Percentiles rank a stretch among this genome's conserved stretches.
Conservation (phyloP, 805 yeast species). For the Saccharomyces kudriavzevii region DNA sequence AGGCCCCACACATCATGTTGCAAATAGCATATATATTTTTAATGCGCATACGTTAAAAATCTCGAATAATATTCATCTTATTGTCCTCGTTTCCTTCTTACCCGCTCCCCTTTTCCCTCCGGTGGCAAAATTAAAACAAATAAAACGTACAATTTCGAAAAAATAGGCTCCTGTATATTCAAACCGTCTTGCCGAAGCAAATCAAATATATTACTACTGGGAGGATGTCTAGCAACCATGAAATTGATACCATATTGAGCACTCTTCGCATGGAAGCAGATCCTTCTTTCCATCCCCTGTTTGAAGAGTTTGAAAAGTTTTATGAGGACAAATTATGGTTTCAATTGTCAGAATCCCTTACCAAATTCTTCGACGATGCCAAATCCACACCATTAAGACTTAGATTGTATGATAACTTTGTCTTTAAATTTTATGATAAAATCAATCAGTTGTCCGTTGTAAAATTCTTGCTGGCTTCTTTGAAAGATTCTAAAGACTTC, state of each 20-base stretch:
- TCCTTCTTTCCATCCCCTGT: conserved; percentile 49
- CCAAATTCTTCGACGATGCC: conserved; percentile 50
- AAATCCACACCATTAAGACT: conserved; percentile 48
- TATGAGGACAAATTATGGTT: conserved; percentile 92
- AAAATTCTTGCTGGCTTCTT: conserved; percentile 56
- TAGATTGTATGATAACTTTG: conserved; percentile 63
- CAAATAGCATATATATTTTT: background rate
- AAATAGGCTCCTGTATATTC: background rate
- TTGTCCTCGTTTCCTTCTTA: background rate
- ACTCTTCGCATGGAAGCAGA: conserved; percentile 61
- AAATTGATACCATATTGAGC: conserved; percentile 24
- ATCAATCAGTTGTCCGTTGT: conserved; percentile 75
- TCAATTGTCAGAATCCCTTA: conserved; percentile 69
- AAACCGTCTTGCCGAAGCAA: background rate
- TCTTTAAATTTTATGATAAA: conserved; percentile 56
- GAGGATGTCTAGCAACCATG: conserved; percentile 9
- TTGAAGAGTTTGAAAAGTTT: conserved; percentile 56
- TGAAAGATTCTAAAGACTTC: conserved; percentile 35
- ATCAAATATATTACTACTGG: background rate
- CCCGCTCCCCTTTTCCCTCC: background rate
- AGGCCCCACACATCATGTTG: background rate
- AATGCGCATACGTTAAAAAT: background rate
- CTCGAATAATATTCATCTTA: background rate
- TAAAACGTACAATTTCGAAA: background rate
- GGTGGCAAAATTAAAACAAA: background rate